Percentiles rank a stretch among this genome's conserved stretches.
Conservation (phyloP, 306 rosid species). For the Sechiopsis laciniata region DNA sequence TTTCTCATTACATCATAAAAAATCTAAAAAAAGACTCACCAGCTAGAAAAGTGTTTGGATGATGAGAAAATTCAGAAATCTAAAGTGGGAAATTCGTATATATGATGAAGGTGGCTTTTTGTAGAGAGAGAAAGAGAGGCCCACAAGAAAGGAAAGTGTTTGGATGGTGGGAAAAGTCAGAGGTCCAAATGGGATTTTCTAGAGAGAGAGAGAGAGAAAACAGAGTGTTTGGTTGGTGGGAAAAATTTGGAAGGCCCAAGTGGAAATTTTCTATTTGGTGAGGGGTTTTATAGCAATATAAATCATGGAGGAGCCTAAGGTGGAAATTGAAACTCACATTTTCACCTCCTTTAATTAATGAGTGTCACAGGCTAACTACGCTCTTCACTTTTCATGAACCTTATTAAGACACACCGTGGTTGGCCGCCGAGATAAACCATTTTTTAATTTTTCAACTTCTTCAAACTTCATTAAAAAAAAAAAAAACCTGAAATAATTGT, state of each 20-base stretch:
- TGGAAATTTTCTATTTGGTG: constrained; percentile 9
- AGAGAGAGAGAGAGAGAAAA: neutral
- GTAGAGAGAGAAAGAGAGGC: constrained; percentile 8
- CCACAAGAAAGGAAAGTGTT: constrained; percentile 1
- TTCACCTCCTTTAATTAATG: constrained; percentile 58
- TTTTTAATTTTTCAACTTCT: no score
- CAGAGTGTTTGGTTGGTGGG: neutral
- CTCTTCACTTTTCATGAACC: constrained; percentile 33
- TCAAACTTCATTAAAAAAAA: no score
- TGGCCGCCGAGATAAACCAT: no score
- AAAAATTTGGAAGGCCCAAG: neutral
- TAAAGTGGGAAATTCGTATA: no score
- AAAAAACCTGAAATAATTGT: no score
- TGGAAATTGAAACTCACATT: constrained; percentile 24
- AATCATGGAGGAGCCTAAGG: constrained; percentile 28
- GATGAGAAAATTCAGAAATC: neutral
- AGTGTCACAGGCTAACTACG: constrained; percentile 63
- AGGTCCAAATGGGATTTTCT: constrained; percentile 6
- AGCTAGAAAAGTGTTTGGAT: neutral
- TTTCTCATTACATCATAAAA: no score
- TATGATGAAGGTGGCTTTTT: no score
- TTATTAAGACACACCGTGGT: no score
- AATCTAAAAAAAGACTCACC: constrained; percentile 1
- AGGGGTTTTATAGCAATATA: neutral
- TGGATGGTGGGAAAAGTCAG: neutral